Base-by-base conservation (phyloP, 352 stramenopile species). In the Phytophthora citricola region DNA sequence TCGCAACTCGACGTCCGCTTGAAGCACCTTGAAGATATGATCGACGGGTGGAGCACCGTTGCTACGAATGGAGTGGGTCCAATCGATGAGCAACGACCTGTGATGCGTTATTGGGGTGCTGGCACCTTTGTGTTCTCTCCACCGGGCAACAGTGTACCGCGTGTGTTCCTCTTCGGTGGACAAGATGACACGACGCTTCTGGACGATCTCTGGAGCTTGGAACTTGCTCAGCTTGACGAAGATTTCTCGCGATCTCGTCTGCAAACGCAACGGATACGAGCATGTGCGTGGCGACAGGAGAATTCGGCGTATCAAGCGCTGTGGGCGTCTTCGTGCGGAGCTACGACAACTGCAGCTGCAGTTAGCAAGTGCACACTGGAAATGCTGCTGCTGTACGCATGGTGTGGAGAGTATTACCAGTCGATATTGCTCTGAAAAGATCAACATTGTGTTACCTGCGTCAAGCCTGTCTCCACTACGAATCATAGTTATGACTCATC, bases 121-220 rank as follows among this genome's bases (percentile, higher is more conserved):
- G 73, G 66, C 8, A 61, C 56, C 5, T 85, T 85, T 40, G 71
- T 79, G 15, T 63, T 44, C n/a, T 50, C 67, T 22, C 56, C 40
- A 8, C 52, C 53, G 1, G 43, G 38, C 10, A 47, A 52, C 17
- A 52, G 31, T 12, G 50, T 34, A 1, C 69, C 80, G 15, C 58
- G 58, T 14, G 39, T 79, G n/a, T 87, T 77, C 34, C 36, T 91
- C 8, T 92, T 89, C 54, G 85, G 81, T n/a, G 85, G 83, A 1
- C 79, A 93, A 53, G 85, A 93, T 59, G 79, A 92, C 47, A 89
- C 81, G 5, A 63, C 66, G 12, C 53, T 91, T 41, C 44, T 91
- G 8, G 57, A 75, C 15, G 85, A 93, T 66, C 69, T 90, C 14
- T 92, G 83, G 81, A 73, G 79, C 53, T 52, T 93, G 11, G 56